Conservation (phyloP, 2,329 filamentous ascomycete genomes). For the Cephalotrichum gorgonifer region DNA sequence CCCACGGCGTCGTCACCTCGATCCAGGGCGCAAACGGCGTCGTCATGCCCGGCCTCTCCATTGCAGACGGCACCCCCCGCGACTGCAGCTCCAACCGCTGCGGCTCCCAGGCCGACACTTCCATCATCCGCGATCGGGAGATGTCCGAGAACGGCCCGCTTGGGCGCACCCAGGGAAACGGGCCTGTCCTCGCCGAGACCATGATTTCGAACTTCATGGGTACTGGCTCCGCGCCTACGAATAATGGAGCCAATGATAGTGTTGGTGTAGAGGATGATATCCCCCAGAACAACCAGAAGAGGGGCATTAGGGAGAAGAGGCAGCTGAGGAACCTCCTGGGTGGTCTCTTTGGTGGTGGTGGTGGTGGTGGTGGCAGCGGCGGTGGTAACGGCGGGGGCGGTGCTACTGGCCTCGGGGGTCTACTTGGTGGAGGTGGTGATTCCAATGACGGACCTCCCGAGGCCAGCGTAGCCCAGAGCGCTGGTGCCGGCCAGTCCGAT, state of each 20-base stretch:
- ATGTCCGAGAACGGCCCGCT: constrained; percentile 45
- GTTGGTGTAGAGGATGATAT: constrained; percentile 34
- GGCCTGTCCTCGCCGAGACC: constrained; percentile 44
- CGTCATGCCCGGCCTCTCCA: constrained; percentile 45
- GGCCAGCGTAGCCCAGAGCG: constrained; percentile 39
- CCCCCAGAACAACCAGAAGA: constrained; percentile 10
- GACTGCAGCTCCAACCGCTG: constrained; percentile 52
- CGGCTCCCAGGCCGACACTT: constrained; percentile 59
- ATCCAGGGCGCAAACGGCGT: constrained; percentile 52
- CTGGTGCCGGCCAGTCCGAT: constrained; percentile 39
- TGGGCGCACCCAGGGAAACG: constrained; percentile 52
- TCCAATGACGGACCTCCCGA: constrained; percentile 34
- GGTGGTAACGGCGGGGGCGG: constrained; percentile 15
- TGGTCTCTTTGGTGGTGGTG: constrained; percentile 17
- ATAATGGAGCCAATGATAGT: constrained; percentile 22
- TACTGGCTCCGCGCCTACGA: constrained; percentile 18
- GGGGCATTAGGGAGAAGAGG: constrained; percentile 9
- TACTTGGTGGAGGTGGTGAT: constrained; percentile 18
- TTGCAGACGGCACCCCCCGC: constrained; percentile 56
- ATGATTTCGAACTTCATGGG: constrained; percentile 54
- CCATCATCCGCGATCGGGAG: constrained; percentile 55
- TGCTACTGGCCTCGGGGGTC: constrained; percentile 15
- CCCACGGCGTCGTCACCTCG: constrained; percentile 47
- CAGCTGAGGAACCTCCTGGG: constrained; percentile 18
- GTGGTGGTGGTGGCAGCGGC: constrained; percentile 7